Evolutionary conservation across 306 rosid genomes (phyloP), one percentile per base, ranked within the genome.

Genomic region (Urtica urens): DNA sequence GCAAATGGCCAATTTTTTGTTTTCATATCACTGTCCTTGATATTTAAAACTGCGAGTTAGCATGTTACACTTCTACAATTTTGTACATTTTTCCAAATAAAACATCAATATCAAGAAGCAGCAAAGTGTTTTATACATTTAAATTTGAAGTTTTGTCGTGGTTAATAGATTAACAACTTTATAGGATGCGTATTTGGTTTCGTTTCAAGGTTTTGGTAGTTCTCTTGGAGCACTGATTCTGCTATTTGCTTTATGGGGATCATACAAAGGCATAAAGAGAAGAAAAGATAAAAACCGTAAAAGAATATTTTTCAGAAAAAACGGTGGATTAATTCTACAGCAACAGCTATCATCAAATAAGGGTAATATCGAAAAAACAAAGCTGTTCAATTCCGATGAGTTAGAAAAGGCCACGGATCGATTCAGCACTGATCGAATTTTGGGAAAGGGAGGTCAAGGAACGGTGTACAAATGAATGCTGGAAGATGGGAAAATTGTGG

Each of bases 381-480:
- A 37, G 38, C 1, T 48, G 25, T 59, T 59, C 37, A 19, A 24
- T 14, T 14, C 56, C 15, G 40, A 39, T 20, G 57, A 38, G 38
- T 7, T 59, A 33, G 26, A 38, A 1, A 59, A 38, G 2, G 65
- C 65, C 65, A 59, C 57, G 4, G 19, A 27, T 19, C 56, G 29
- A 5, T 59, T 19, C 4, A 38, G 24, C 28, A 15, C 28, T 1
- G 38, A 59, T 1, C 18, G 57, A 59, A 49, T 48, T 7, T 23
- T 62, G 1, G 67, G 58, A n/a, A 43, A 51, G 13, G 66, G 59
- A 41, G 66, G 66, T 11, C 66, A 50, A 24, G 66, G 40, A 4
- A 35, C 40, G 4, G 40, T 35, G 40, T 35, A 35, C 40, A 35
- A 35, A 13, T 14, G 49, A 10, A 50, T 60, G 45, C 38, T 51